Base-by-base conservation (phyloP, 495 filamentous ascomycete species). In the Letharia columbiana region DNA sequence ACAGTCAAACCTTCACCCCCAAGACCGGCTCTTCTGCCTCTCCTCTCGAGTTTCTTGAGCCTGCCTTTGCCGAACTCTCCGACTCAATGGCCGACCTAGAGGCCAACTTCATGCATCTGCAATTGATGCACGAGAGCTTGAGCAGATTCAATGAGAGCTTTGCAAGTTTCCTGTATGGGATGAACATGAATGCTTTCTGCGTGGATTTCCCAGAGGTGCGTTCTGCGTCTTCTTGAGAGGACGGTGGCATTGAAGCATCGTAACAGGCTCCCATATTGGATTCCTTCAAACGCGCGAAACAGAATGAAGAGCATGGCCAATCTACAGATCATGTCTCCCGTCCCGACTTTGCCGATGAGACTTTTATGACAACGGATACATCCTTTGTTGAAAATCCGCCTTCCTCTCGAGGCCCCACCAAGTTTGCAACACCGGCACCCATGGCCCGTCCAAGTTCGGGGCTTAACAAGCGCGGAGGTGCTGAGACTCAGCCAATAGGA, bases 101-200 rank as follows among this genome's bases (percentile, higher is more conserved):
- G 79, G 89, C 89, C 63, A 97, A 98, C 76, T 94, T 98, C 81
- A 92, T 94, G 87, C 91, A 96, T 71, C 83, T 98, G 67, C 93
- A 97, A 77, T 77, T 96, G 64, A 95, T 98, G 91, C 92, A 98
- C 74, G 93, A 98, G 78, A 96, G 91, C 70, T 72, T 98, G 75
- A 87, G 91, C 50, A 84, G 94, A 12, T 98, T 98, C 75, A 93
- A 89, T 74, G 94, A 98, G 82, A 94, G 87, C 75, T 98, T 98
- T 74, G 93, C 92, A 0, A 90, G 86, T 72, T 98, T 98, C 70
- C 73, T 98, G 62, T 98, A 98, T 68, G 94, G 94, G 5, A 73
- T 98, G 75, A 97, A 98, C 70, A 95, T 98, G 91, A 98, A 97
- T 76, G 94, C 95, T 7, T 98, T 97, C 73, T 98, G 94, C 75